Evolutionary conservation across 352 stramenopile genomes (phyloP).

Genomic region (Pythium coloratum): DNA sequence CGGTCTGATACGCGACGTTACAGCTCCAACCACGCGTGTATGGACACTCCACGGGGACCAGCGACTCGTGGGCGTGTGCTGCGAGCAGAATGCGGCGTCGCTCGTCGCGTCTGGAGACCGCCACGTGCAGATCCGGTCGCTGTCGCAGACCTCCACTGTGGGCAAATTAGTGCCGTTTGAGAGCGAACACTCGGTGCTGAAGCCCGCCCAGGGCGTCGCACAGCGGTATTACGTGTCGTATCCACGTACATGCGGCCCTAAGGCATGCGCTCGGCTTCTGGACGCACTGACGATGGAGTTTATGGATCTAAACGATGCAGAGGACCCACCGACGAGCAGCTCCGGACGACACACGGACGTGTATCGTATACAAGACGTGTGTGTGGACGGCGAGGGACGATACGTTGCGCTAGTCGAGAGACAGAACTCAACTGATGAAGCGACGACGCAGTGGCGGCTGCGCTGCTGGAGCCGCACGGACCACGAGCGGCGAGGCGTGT

Average conservation of each 20-base stretch:
- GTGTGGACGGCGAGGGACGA: conserved; percentile 6
- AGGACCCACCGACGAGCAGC: background rate
- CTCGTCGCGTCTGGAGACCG: conserved; percentile 22
- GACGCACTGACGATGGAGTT: conserved; percentile 19
- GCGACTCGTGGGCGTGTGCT: conserved; percentile 13
- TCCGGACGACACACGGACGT: background rate
- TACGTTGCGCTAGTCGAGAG: conserved; percentile 14
- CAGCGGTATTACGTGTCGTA: conserved; percentile 16
- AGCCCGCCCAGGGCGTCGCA: background rate
- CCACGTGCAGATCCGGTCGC: conserved; percentile 22
- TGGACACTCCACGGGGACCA: conserved; percentile 27
- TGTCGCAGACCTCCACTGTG: background rate
- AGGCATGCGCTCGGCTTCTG: conserved; percentile 8
- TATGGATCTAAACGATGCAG: background rate
- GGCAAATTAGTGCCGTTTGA: conserved; percentile 23
- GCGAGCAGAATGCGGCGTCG: conserved; percentile 1
- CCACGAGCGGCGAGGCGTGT: background rate
- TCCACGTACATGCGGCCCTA: background rate
- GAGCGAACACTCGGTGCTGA: conserved; percentile 3
- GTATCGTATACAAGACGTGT: conserved; percentile 3
- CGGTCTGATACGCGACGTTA: background rate
- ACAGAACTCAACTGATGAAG: background rate
- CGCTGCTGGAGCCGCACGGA: conserved; percentile 15
- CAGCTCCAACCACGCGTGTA: background rate
- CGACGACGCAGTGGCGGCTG: conserved; percentile 7